phyloP scores from a whole-genome alignment of 106 monocot species.

The Acanthochlamys bracteata region DNA sequence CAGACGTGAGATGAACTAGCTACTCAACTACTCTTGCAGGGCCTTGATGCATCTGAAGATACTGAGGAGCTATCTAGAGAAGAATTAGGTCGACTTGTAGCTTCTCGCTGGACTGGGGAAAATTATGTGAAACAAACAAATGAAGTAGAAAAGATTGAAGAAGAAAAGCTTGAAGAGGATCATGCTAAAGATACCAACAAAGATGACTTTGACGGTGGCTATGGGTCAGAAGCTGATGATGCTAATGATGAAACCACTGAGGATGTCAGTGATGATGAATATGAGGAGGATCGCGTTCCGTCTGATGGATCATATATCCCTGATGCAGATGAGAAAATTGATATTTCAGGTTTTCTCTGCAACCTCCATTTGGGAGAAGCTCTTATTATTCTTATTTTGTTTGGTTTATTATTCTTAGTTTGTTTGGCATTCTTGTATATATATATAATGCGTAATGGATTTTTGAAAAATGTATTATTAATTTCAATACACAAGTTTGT shows the following conservation, averaged over 20 bases:
- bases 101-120: slow-evolving; percentile 98
- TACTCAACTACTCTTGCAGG: slow-evolving; percentile 18
- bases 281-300: slow-evolving; percentile 38
- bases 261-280: slow-evolving; percentile 36
- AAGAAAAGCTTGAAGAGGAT: slow-evolving; percentile 21
- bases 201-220: slow-evolving; percentile 42
- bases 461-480: too few relatives aligned
- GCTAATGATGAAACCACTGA: slow-evolving; percentile 38
- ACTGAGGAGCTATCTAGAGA: slow-evolving; percentile 75
- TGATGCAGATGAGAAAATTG: slow-evolving; percentile 43
- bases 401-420: background rate
- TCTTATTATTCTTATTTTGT: background rate
- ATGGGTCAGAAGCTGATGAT: slow-evolving; percentile 53
- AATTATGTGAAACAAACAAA: slow-evolving; percentile 23
- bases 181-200: slow-evolving; percentile 17
- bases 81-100: slow-evolving; percentile 89
- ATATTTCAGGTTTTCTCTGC: slow-evolving; percentile 43
- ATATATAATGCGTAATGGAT: too few relatives aligned
- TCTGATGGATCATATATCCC: slow-evolving; percentile 25
- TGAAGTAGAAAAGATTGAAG: slow-evolving; percentile 28
- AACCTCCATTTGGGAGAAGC: background rate
- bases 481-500: too few relatives aligned
- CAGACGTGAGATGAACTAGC: background rate
- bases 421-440: too few relatives aligned
- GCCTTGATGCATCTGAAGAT: slow-evolving; percentile 19